Evolutionary conservation across 2,329 filamentous ascomycete species (phyloP), one percentile per base, ranked within the genome.

Genomic region (Mycocentrospora acerina): DNA sequence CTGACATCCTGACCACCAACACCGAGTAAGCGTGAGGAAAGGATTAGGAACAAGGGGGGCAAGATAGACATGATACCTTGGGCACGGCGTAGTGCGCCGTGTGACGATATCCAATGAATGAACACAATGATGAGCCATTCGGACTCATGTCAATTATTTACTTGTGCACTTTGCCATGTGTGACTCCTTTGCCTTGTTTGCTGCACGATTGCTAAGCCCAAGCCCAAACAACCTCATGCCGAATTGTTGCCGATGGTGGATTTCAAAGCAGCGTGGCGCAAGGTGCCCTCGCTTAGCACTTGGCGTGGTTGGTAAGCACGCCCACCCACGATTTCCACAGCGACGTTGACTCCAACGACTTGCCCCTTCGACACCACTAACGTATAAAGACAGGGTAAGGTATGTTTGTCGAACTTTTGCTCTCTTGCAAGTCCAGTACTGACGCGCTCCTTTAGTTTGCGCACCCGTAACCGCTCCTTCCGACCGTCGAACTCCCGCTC

Each of bases 1-100:
- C 89, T 61, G 93, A 98, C 76, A 98, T 98, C 75, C 82, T 98
- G 64, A 85, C 78, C 75, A 83, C 88, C 74, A 82, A 83, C 62
- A 60, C 70, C 37, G 62, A 66, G 48, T 22, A 22, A 22, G 19
- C 19, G 19, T 9, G 19, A 22, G 19, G 25, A 31, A 24, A 26
- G 13, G 18, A 27, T 15, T 29, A 27, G 32, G 35, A 33, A 19
- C n/a, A n/a, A 29, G 43, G 40, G 32, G 40, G 37, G 40, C 27
- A 37, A 50, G 37, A 48, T 49, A 53, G 44, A 57, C 39, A 44
- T 52, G 50, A 57, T 59, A 58, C 51, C 51, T 46, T 22, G 48
- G 40, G 47, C 39, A 51, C 39, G 44, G 48, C 47, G 46, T 45
- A 48, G 37, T 33, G 30, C 36, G 41, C 44, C 38, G 40, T 46